Evolutionary conservation across 2,329 filamentous ascomycete genomes (phyloP).

Genomic region (Epichloe uncinata): DNA sequence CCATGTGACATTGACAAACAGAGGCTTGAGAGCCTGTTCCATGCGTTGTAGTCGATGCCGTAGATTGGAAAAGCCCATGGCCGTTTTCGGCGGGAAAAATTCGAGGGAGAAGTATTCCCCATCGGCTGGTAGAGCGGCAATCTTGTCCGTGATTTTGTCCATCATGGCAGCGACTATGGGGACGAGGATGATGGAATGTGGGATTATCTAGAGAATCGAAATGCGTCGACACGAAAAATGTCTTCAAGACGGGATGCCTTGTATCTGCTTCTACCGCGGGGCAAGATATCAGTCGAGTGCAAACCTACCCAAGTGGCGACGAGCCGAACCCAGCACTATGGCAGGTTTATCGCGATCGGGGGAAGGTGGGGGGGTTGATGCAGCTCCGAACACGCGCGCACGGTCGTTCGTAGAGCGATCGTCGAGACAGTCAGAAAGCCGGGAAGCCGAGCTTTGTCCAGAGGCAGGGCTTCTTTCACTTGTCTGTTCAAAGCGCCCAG

Average conservation of each 20-base stretch:
- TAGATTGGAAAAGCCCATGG: conserved; percentile 89
- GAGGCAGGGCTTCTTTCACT: no score
- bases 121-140: conserved; percentile 72
- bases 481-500: no score
- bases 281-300: not conserved
- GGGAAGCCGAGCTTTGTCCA: not conserved
- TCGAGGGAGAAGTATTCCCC: conserved; percentile 89
- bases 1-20: conserved; percentile 98
- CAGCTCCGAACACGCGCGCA: not conserved
- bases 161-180: conserved; percentile 26
- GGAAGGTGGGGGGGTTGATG: not conserved
- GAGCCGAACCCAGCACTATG: not conserved
- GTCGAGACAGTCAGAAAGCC: not conserved
- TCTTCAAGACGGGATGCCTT: not conserved
- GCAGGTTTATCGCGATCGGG: not conserved
- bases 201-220: not conserved
- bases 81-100: conserved; percentile 97
- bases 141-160: conserved; percentile 92
- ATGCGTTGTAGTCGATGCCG: conserved; percentile 89
- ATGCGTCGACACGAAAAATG: not conserved
- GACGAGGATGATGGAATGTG: not conserved
- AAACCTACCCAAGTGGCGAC: not conserved
- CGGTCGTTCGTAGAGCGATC: not conserved
- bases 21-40: conserved; percentile 76
- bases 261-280: not conserved